Base-by-base conservation (phyloP, 805 yeast species). In the Ogataea ganodermae region DNA sequence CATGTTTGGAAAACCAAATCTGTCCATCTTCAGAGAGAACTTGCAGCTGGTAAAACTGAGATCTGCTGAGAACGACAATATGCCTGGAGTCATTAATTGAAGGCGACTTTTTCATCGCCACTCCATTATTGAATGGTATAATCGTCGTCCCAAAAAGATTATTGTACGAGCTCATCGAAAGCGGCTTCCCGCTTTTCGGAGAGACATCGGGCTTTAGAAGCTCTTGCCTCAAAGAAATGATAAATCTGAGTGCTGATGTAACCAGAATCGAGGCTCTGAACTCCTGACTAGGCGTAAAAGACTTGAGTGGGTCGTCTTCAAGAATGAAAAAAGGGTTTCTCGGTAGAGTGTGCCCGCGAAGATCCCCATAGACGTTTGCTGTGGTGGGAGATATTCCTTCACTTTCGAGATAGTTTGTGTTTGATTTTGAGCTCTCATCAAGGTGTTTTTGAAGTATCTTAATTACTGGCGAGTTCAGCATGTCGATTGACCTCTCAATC, bases 291-390 rank as follows among this genome's bases (percentile, higher is more conserved):
- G 89, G 86, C 10, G 73, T 65, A 45, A 68, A 74, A 49, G 76
- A 77, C 14, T 80, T 73, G 51, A 80, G 73, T 1, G 92, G 91
- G 53, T 86, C 95, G 59, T 85, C 85, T 53, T 85, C 89, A 14
- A 86, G 64, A 9, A 86, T 78, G 53, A 86, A 73, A 58, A 84
- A 86, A 1, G 95, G 95, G 61, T 86, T 86, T 51, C 92, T 71
- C 4, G 95, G 95, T 35, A 86, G 68, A 1, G 83, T 78, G 52
- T 82, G 85, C 17, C 86, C 86, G 42, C 82, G 71, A 23, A 81
- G 68, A 46, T 80, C 85, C 14, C 85, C 84, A 56, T 81, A 81
- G 28, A 80, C 77, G 10, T 81, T 81, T 0, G 86, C 79, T 28
- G 81, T 75, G 7, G 78, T 74, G 35, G 79, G 71, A 9, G 75